Evolutionary conservation across 441 rosid species (phyloP).

Genomic region (Eruca vesicaria): DNA sequence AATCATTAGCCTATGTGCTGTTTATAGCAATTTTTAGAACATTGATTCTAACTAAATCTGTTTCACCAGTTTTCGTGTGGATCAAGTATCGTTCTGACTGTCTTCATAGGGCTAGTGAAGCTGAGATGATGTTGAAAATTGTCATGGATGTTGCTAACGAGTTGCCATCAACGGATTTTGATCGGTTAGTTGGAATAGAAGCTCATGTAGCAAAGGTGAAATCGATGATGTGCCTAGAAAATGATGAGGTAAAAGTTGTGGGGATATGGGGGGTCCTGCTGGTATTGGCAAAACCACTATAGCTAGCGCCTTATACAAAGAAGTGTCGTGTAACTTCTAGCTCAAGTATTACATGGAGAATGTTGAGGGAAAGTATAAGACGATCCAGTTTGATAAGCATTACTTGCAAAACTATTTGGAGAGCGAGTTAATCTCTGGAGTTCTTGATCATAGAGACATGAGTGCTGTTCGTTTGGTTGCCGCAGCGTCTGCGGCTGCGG

Average conservation of each 20-base stretch:
- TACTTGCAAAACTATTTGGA: background rate
- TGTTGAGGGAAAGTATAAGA: background rate
- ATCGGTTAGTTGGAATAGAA: constrained; percentile 14
- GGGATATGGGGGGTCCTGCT: constrained; percentile 14
- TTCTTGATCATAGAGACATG: constrained; percentile 14
- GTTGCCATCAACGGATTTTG: constrained; percentile 12
- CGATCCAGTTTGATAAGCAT: background rate
- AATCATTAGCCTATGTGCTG: no score
- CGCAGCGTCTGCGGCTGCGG: no score
- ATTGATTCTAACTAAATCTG: no score
- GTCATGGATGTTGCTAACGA: constrained; percentile 13
- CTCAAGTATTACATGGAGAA: constrained; percentile 4
- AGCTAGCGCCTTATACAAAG: constrained; percentile 3
- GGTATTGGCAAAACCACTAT: constrained; percentile 21
- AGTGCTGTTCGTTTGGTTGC: no score
- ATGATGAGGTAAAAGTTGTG: constrained; percentile 3
- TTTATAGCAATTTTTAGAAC: no score
- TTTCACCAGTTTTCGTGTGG: background rate
- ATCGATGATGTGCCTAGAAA: background rate
- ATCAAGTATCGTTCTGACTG: background rate
- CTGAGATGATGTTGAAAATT: constrained; percentile 4
- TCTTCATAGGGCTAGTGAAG: constrained; percentile 1
- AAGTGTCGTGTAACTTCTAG: constrained; percentile 11
- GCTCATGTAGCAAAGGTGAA: background rate
- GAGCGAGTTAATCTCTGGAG: background rate